Evolutionary conservation across 805 yeast genomes (phyloP).

Genomic region (Teunomyces tritomae): DNA sequence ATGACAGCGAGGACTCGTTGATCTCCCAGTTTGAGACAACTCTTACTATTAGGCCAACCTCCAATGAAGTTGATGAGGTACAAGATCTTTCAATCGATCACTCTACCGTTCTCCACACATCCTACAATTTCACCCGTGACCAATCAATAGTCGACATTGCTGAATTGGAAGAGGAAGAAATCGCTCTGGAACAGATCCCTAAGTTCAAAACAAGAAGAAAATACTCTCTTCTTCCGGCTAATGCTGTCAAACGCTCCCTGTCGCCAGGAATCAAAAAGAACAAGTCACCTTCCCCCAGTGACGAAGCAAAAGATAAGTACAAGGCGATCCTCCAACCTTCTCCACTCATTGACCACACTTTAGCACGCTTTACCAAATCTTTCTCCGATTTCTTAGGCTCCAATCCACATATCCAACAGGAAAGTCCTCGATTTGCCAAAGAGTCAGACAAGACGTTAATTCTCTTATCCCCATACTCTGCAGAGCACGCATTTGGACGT

Average conservation of each 20-base stretch:
- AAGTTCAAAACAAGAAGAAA: constrained; percentile 33
- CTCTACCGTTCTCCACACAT: constrained; percentile 23
- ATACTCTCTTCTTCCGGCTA: constrained; percentile 25
- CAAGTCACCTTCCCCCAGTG: constrained; percentile 6
- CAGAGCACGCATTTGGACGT: constrained; percentile 71
- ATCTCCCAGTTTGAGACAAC: constrained; percentile 45
- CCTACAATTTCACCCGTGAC: constrained; percentile 27
- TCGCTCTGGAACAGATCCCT: constrained; percentile 33
- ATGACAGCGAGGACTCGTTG: constrained; percentile 38
- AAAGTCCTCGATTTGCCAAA: constrained; percentile 35
- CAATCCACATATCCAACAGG: constrained; percentile 41
- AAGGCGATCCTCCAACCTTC: constrained; percentile 34
- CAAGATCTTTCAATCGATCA: constrained; percentile 42
- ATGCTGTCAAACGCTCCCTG: constrained; percentile 1
- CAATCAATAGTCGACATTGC: constrained; percentile 32
- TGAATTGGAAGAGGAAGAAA: constrained; percentile 36
- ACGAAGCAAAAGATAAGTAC: constrained; percentile 15
- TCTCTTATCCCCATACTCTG: constrained; percentile 65
- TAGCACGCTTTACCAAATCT: constrained; percentile 37
- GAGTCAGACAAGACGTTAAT: constrained; percentile 52
- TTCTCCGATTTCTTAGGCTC: constrained; percentile 42
- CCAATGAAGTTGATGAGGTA: constrained; percentile 32
- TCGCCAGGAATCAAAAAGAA: constrained; percentile 4
- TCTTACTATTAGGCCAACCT: constrained; percentile 37
- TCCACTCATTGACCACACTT: constrained; percentile 32